Evolutionary conservation across 805 yeast genomes (phyloP).

Genomic region (Candida succiphila): DNA sequence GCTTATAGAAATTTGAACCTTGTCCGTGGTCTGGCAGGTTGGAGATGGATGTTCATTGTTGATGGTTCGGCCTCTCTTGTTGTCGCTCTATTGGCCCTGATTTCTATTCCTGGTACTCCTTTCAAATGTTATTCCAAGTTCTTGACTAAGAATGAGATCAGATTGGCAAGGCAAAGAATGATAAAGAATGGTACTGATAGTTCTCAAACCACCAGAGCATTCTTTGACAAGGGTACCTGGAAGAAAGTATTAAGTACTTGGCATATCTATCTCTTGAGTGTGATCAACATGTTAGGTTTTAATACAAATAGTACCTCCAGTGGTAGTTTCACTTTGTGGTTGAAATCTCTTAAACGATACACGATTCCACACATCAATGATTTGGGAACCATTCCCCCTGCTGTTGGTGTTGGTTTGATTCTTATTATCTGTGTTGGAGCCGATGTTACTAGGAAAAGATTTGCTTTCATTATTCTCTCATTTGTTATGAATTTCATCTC

Average conservation of each 20-base stretch:
- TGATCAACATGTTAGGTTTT: slow-evolving; percentile 53
- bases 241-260: slow-evolving; percentile 40
- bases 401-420: slow-evolving; percentile 44
- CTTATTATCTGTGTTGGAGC: slow-evolving; percentile 37
- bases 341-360: slow-evolving; percentile 36
- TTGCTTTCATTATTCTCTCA: slow-evolving; percentile 43
- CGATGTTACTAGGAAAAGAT: slow-evolving; percentile 41
- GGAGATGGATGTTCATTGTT: slow-evolving; percentile 44
- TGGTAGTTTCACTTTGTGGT: slow-evolving; percentile 56
- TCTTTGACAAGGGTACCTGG: slow-evolving; percentile 40
- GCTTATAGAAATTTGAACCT: slow-evolving; percentile 31
- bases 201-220: slow-evolving; percentile 14
- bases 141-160: slow-evolving; percentile 46
- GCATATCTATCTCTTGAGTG: slow-evolving; percentile 48
- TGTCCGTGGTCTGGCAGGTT: slow-evolving; percentile 38
- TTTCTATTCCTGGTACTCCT: slow-evolving; percentile 56
- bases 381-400: slow-evolving; percentile 47
- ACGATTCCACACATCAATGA: slow-evolving; percentile 35
- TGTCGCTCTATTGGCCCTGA: slow-evolving; percentile 17
- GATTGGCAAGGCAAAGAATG: slow-evolving; percentile 37
- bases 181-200: slow-evolving; percentile 22
- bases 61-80: slow-evolving; percentile 37
- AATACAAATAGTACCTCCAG: slow-evolving; percentile 48
- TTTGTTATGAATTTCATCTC: slow-evolving; percentile 46
- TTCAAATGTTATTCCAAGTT: slow-evolving; percentile 40